phyloP scores from a whole-genome alignment of 306 rosid species.

The Crataegus laevigata region DNA sequence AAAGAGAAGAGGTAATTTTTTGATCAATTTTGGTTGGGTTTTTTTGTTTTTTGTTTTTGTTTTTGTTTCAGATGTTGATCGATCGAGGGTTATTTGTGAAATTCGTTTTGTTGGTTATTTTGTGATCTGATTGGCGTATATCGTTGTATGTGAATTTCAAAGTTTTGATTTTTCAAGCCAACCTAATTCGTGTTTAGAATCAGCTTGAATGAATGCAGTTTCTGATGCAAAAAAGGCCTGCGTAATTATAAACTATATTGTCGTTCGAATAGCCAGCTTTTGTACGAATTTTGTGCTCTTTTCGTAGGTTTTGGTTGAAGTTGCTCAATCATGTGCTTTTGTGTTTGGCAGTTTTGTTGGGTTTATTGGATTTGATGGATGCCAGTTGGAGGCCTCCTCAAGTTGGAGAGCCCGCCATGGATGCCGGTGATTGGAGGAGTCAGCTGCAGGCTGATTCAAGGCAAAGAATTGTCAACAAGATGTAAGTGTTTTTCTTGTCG shows the following conservation, averaged over 20 bases:
- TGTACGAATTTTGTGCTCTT: not conserved
- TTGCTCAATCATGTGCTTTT: not conserved
- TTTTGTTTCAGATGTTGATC: not conserved
- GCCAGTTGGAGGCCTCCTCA: constrained; percentile 19
- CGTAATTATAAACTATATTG: not conserved
- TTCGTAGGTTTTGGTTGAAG: not conserved
- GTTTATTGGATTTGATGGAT: constrained; percentile 9
- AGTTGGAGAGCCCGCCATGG: constrained; percentile 22
- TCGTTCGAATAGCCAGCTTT: not conserved
- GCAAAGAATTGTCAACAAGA: constrained; percentile 45
- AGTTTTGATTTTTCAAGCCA: not conserved
- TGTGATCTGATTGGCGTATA: not conserved
- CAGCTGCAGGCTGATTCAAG: constrained; percentile 37
- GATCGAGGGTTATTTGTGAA: not conserved
- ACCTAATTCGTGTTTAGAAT: not conserved
- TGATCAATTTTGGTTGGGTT: not conserved
- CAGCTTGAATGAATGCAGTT: not conserved
- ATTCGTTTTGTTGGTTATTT: not conserved
- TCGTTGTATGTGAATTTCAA: not conserved
- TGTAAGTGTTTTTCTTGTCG: constrained; percentile 16
- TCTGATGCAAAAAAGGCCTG: not conserved
- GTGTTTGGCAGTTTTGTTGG: not conserved
- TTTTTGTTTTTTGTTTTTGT: not conserved
- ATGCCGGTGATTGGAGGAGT: constrained; percentile 48
- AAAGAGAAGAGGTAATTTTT: not conserved